Conservation (phyloP, 495 filamentous ascomycete species). For the Podospora tetraspora region DNA sequence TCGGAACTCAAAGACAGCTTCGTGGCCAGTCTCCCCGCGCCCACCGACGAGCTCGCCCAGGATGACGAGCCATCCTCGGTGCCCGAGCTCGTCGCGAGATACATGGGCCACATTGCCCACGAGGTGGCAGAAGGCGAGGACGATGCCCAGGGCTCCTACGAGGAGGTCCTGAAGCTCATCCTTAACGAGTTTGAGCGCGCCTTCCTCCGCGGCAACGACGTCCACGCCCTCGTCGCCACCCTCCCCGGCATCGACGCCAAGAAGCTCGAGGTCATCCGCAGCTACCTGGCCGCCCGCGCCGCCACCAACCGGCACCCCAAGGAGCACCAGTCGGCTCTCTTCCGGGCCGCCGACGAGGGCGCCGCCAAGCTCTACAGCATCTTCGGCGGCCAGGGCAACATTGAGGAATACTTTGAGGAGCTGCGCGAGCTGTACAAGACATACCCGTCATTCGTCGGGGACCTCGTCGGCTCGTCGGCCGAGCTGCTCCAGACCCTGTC, state of each 20-base stretch:
- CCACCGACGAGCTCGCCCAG: constrained; percentile 93
- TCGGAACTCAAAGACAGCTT: constrained; percentile 87
- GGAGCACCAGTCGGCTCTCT: constrained; percentile 85
- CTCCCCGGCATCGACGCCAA: constrained; percentile 85
- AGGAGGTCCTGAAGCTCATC: constrained; percentile 81
- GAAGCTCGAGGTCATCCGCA: constrained; percentile 77
- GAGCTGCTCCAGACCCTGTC: constrained; percentile 79
- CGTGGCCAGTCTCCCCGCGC: constrained; percentile 70
- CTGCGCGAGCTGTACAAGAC: constrained; percentile 83
- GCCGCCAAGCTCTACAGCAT: constrained; percentile 80
- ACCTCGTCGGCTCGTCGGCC: constrained; percentile 71
- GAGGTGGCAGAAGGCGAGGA: constrained; percentile 91
- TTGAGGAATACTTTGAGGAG: constrained; percentile 98
- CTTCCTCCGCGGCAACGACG: constrained; percentile 91
- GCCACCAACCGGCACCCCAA: constrained; percentile 77
- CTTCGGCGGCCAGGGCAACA: constrained; percentile 98
- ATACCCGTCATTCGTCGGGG: constrained; percentile 84
- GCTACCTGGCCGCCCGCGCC: constrained; percentile 85
- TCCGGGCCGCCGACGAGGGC: constrained; percentile 77
- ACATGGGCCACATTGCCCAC: constrained; percentile 77
- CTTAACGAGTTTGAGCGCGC: constrained; percentile 93
- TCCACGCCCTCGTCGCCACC: constrained; percentile 79
- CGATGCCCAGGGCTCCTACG: constrained; percentile 72
- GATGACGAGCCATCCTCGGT: constrained; percentile 96
- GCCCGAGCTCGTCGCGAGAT: constrained; percentile 83